phyloP scores from a whole-genome alignment of 2,329 filamentous ascomycete species.

The Colletotrichum lindemuthianum region DNA sequence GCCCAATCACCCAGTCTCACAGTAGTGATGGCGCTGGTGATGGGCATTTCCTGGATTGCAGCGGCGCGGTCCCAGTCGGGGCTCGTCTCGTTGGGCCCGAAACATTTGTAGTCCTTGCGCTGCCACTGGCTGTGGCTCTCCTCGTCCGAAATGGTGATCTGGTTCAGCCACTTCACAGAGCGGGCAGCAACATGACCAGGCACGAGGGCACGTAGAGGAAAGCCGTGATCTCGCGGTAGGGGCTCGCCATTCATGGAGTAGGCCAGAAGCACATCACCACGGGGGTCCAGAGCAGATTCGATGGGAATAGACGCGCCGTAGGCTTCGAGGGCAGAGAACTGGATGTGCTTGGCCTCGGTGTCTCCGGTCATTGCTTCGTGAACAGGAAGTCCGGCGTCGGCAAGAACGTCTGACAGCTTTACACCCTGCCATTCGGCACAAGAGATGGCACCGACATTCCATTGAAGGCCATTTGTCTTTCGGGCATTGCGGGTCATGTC shows the following conservation, averaged over 20 bases:
- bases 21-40: constrained; percentile 72
- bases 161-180: constrained; percentile 75
- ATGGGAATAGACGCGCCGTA: constrained; percentile 72
- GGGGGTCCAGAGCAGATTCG: constrained; percentile 65
- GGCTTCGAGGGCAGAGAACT: constrained; percentile 68
- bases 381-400: constrained; percentile 63
- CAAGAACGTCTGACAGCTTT: constrained; percentile 63
- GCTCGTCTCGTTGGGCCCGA: constrained; percentile 69
- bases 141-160: constrained; percentile 71
- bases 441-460: constrained; percentile 68
- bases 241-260: constrained; percentile 74
- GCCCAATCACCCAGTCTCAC: constrained; percentile 54
- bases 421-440: constrained; percentile 70
- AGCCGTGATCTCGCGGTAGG: constrained; percentile 73
- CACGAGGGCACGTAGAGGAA: constrained; percentile 69
- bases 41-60: constrained; percentile 74
- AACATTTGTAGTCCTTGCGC: constrained; percentile 74
- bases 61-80: constrained; percentile 71
- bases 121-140: constrained; percentile 75
- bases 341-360: constrained; percentile 59
- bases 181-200: constrained; percentile 74
- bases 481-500: constrained; percentile 65
- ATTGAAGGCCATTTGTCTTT: constrained; percentile 67
- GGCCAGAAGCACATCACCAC: constrained; percentile 72
- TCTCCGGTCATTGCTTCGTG: constrained; percentile 48